A percentile compares a stretch with the other conserved stretches of the same genome.
Conservation (phyloP, 2,329 filamentous ascomycete species). For the Elsinoe fawcettii region DNA sequence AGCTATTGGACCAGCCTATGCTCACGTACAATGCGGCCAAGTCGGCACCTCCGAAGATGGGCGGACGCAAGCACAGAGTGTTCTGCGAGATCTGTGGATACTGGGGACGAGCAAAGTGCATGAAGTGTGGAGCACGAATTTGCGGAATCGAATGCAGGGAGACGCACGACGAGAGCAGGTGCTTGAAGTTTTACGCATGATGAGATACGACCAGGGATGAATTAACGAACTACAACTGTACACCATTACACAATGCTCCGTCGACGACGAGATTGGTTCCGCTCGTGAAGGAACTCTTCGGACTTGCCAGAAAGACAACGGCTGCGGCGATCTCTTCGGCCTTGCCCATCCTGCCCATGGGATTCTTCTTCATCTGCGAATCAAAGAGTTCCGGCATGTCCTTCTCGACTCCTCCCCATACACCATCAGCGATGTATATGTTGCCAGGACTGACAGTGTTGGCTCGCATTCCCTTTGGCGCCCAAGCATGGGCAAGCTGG, state of each 20-base stretch:
- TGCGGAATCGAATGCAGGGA: slow-evolving; percentile 69
- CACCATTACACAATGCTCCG: slow-evolving; percentile 20
- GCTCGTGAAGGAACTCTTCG: slow-evolving; percentile 25
- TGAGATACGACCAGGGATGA: slow-evolving; percentile 3
- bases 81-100: slow-evolving; percentile 79
- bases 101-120: slow-evolving; percentile 68
- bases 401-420: slow-evolving; percentile 31
- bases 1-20: slow-evolving; percentile 56
- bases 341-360: slow-evolving; percentile 34
- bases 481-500: slow-evolving; percentile 29
- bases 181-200: slow-evolving; percentile 46
- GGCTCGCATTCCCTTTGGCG: slow-evolving; percentile 30
- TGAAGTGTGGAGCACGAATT: slow-evolving; percentile 70
- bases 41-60: slow-evolving; percentile 33
- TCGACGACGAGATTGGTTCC: slow-evolving; percentile 28
- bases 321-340: slow-evolving; percentile 52
- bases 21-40: slow-evolving; percentile 60
- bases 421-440: slow-evolving; percentile 32
- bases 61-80: slow-evolving; percentile 46
- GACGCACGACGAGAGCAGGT: slow-evolving; percentile 63
- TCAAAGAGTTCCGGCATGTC: slow-evolving; percentile 27
- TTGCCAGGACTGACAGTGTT: slow-evolving; percentile 33
- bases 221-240: neutral
- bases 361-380: slow-evolving; percentile 20
- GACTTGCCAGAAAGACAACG: slow-evolving; percentile 34